Evolutionary conservation across 2,329 filamentous ascomycete genomes (phyloP), one percentile per base, ranked within the genome.

Genomic region (Colletotrichum tropicale): DNA sequence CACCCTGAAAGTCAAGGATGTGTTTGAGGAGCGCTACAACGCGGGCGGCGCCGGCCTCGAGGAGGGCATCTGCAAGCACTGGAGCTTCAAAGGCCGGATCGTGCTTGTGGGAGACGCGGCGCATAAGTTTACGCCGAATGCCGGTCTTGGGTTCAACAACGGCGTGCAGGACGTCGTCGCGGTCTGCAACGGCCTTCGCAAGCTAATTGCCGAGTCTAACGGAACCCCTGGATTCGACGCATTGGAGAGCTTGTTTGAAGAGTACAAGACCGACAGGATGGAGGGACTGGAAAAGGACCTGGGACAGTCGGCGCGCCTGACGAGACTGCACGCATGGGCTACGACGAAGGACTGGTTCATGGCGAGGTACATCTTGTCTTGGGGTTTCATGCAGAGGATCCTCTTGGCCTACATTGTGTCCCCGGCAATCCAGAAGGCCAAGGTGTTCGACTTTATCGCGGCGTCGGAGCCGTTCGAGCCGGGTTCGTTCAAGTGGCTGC

Each of bases 51-150:
- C 82, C 0, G 81, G 82, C 48, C 77, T 87, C 2, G 84, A 85
- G 21, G 85, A 87, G 62, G 85, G 85, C 0, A 79, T 86, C 3
- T 78, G 84, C 12, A 64, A 77, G 12, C 78, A 84, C 60, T 86
- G 84, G 85, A 83, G 81, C 70, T 81, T 79, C 76, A 80, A 77
- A 8, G 82, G 84, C 2, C 78, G 83, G 1, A 77, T 86, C 9
- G 84, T 84, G 2, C 81, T 87, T 1, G 81, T 78, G 0, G 85
- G 85, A 0, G 85, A 87, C 55, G 78, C 85, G 0, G 81, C 80
- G 2, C 85, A 86, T 71, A 86, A 86, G 55, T 82, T 83, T 66
- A 85, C 84, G 0, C 83, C 85, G 0, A 85, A 82, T 64, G 79
- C 82, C 0, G 84, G 83, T 0, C 78, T 80, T 1, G 84, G 84